A percentile compares a stretch with the other conserved stretches of the same genome.
These are phyloP conservation scores for Pythium sukuiense DNA, from an alignment of 352 stramenopile genomes.

Conservation along the genomic window DNA sequence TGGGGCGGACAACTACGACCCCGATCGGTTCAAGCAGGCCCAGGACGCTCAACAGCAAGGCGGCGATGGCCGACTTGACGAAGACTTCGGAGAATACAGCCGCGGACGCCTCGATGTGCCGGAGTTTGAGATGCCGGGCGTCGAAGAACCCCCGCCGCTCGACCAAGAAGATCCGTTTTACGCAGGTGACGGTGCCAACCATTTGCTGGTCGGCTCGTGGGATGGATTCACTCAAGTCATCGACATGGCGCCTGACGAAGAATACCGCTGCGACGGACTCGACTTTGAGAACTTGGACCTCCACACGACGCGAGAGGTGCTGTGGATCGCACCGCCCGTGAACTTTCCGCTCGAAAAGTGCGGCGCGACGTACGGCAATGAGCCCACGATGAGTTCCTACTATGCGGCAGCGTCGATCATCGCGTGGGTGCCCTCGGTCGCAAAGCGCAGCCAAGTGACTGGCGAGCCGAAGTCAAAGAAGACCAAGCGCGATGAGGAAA, in stretches of 20 bases:
- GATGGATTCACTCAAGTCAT: neutral
- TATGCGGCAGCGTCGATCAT: conserved; percentile 20
- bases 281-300: conserved; percentile 8
- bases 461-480: no score
- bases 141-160: neutral
- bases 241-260: neutral
- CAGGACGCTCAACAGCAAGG: neutral
- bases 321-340: conserved; percentile 18
- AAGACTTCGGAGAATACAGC: neutral
- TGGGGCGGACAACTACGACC: neutral
- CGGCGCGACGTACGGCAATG: conserved; percentile 15
- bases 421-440: conserved; percentile 12
- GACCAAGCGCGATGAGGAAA: no score
- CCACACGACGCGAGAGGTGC: neutral
- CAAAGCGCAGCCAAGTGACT: no score
- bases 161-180: neutral
- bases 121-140: neutral
- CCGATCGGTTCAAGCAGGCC: neutral
- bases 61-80: neutral
- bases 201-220: conserved; percentile 5
- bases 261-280: neutral
- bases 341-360: conserved; percentile 17
- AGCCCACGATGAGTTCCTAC: conserved; percentile 13
- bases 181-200: neutral
- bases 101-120: neutral